phyloP scores from a whole-genome alignment of 495 filamentous ascomycete genomes.

The Letharia columbiana region DNA sequence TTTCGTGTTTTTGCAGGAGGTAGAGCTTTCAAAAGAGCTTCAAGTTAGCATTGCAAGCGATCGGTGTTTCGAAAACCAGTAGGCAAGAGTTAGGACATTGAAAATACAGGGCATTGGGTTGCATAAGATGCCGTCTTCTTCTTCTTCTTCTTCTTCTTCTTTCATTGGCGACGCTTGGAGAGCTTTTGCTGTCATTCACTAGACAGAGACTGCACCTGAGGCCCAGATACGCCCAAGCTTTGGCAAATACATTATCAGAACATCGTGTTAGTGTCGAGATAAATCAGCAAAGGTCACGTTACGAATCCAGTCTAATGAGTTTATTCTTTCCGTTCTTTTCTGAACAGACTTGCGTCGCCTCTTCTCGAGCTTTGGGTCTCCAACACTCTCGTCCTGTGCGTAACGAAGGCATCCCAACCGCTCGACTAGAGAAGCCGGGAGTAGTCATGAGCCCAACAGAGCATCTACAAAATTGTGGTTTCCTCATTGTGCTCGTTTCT shows the following conservation, averaged over 20 bases:
- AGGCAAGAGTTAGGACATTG: not conserved
- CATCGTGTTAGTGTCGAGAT: not conserved
- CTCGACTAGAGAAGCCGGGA: not conserved
- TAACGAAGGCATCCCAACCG: not conserved
- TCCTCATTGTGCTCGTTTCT: not conserved
- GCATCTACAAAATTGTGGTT: not conserved
- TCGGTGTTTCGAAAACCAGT: not conserved
- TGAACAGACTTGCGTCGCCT: not conserved
- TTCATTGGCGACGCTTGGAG: not conserved
- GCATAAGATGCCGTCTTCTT: not conserved
- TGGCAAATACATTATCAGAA: not conserved
- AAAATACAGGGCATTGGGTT: not conserved
- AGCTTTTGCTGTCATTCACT: not conserved
- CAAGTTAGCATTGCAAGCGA: not conserved
- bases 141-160: not conserved
- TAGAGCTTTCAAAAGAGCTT: not conserved
- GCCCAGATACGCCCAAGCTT: not conserved
- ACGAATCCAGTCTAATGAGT: not conserved
- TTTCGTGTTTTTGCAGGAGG: not conserved
- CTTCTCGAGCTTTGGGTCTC: not conserved
- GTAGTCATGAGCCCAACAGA: not conserved
- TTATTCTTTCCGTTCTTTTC: not conserved
- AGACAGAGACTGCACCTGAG: not conserved
- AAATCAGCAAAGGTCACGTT: not conserved
- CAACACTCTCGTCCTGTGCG: not conserved